A percentile compares a stretch with the other conserved stretches of the same genome.
Evolutionary conservation across 2,329 filamentous ascomycete genomes (phyloP).

Genomic region (Talaromyces atroroseus): DNA sequence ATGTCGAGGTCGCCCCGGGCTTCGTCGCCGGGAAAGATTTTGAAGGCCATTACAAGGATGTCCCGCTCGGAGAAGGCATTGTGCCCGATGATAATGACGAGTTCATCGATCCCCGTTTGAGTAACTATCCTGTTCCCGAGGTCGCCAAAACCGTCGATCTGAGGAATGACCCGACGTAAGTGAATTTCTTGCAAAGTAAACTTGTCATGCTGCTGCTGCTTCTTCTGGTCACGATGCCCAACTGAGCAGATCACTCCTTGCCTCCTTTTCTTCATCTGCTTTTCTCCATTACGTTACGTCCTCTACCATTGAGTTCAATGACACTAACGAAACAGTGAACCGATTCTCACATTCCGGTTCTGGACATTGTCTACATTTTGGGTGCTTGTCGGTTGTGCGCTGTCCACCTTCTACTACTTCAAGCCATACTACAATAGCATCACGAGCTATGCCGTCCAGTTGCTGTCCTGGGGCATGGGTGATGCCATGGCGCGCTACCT

Average conservation of each 20-base stretch:
- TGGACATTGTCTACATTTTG: not conserved
- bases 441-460: conserved; percentile 5
- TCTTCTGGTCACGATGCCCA: not conserved
- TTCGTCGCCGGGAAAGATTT: not conserved
- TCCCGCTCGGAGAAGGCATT: not conserved
- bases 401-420: conserved; percentile 5
- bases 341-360: conserved; percentile 1
- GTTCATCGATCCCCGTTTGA: conserved; percentile 2
- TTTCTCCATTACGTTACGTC: not conserved
- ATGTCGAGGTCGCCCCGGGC: not conserved
- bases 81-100: not conserved
- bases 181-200: not conserved
- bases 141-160: conserved; percentile 4
- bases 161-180: conserved; percentile 5
- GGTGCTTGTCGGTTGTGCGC: not conserved
- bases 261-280: not conserved
- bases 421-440: not conserved
- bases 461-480: conserved; percentile 2
- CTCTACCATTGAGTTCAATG: not conserved
- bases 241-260: not conserved
- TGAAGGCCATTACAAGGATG: not conserved
- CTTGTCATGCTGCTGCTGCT: not conserved
- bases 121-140: not conserved
- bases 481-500: not conserved
- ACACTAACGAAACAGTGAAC: not conserved